These are phyloP conservation scores for Cladosporium sp. DNA, from an alignment of 2,329 filamentous ascomycete genomes.

Conservation along the genomic window DNA sequence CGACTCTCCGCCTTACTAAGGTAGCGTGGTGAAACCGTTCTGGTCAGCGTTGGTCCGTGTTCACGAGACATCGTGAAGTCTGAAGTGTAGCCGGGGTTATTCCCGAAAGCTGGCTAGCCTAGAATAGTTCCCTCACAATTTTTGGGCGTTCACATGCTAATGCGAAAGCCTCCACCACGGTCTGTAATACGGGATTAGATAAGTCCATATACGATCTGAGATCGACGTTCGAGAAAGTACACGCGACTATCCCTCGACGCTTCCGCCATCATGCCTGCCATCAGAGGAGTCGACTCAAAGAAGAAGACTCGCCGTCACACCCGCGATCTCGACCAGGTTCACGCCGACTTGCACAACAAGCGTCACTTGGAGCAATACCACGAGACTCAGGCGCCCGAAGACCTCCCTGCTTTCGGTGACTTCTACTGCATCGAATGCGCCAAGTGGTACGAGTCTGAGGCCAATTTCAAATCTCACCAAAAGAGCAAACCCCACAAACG, in stretches of 20 bases:
- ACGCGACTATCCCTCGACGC: neutral
- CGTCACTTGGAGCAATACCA: slow-evolving; percentile 79
- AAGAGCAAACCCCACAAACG: slow-evolving; percentile 93
- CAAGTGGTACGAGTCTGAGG: slow-evolving; percentile 89
- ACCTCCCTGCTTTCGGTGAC: slow-evolving; percentile 79
- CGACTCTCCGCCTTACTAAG: slow-evolving; percentile 6
- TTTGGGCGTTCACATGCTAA: slow-evolving; percentile 4
- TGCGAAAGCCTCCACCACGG: neutral
- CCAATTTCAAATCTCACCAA: slow-evolving; percentile 68
- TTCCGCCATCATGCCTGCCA: slow-evolving; percentile 43
- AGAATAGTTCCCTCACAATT: neutral
- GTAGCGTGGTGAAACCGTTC: slow-evolving; percentile 7
- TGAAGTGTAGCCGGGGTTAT: neutral
- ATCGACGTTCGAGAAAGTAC: neutral
- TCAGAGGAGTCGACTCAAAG: slow-evolving; percentile 46
- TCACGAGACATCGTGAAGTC: slow-evolving; percentile 1
- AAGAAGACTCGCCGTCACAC: slow-evolving; percentile 45
- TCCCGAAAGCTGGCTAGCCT: neutral
- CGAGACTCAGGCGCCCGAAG: slow-evolving; percentile 73
- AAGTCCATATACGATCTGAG: neutral
- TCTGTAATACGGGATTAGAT: neutral
- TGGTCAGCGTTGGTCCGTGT: slow-evolving; percentile 4
- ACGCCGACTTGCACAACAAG: slow-evolving; percentile 71
- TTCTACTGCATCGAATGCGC: slow-evolving; percentile 91
- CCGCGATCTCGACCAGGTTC: slow-evolving; percentile 90